Evolutionary conservation across 148 eudicot species (phyloP).

Genomic region (Agrostemma githago): DNA sequence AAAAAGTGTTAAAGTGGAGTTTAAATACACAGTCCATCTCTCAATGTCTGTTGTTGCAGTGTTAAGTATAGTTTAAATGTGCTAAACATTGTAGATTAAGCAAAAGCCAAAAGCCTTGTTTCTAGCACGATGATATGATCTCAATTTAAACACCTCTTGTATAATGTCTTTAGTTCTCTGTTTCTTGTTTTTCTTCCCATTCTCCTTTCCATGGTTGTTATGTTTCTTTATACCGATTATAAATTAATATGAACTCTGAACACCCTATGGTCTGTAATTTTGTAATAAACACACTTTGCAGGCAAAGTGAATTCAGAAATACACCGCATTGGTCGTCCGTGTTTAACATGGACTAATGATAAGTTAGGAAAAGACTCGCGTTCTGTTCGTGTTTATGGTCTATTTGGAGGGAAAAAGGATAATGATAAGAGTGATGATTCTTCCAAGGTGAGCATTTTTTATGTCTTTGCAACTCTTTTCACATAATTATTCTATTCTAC

Average conservation of each 20-base stretch:
- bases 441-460: constrained; percentile 42
- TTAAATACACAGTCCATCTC: background rate
- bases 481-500: background rate
- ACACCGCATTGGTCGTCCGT: constrained; percentile 21
- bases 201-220: background rate
- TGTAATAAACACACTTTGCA: constrained; percentile 16
- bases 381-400: constrained; percentile 40
- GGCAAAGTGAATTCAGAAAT: constrained; percentile 28
- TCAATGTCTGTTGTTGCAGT: background rate
- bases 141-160: background rate
- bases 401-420: constrained; percentile 85
- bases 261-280: background rate
- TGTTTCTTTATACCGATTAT: background rate
- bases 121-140: background rate
- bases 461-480: background rate
- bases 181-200: background rate
- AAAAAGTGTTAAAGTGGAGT: background rate
- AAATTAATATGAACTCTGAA: background rate
- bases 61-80: background rate
- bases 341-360: constrained; percentile 28
- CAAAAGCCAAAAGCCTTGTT: constrained; percentile 1
- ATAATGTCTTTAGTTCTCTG: background rate
- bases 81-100: background rate
- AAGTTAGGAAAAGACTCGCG: constrained; percentile 25
- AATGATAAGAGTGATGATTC: constrained; percentile 54